Evolutionary conservation across 495 filamentous ascomycete genomes (phyloP), one percentile per base, ranked within the genome.

Genomic region (Penicillium pancosmium): DNA sequence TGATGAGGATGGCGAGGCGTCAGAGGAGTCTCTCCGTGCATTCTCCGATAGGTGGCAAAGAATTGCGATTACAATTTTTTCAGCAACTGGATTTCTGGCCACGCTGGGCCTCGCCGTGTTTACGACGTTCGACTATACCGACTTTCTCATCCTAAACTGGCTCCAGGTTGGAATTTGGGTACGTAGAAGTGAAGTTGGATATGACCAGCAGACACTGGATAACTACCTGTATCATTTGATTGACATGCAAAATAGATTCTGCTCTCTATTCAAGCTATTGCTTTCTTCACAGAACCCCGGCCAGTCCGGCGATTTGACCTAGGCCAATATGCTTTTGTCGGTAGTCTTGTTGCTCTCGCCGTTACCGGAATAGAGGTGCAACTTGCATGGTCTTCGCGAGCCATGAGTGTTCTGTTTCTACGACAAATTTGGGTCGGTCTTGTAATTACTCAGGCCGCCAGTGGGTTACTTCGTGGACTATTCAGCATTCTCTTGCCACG

Each of bases 401-500:
- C 27, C 27, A 6, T 31, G 27, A 43, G 56, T 19, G 5, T 3
- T 11, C 18, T 68, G 0, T 33, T 54, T 8, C 48, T 57, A 2
- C 56, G 56, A 11, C n/a, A 41, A 12, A 13, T 58, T 13, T 71
- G 59, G 49, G 51, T 57, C 1, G 60, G 48, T 3, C 50, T 79
- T 4, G 31, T 70, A 6, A 19, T 59, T n/a, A 61, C 53, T 0
- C 68, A 73, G 16, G 43, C 66, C 16, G 61, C 58, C 12, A 63
- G 66, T 33, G 73, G 68, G 2, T 27, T 67, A 8, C 50, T 75
- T 1, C 76, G 68, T 5, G 75, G 64, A 23, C 6, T 75, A 1
- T 62, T 63, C 47, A 76, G 60, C 52, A 48, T 73, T 5, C 60
- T 76, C 16, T 66, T 92, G 12, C 90, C 88, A 9, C 82, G 91